Percentiles rank a stretch among this genome's conserved stretches.
Conservation (phyloP, 73 alveolate species). For the Paramecium sexaurelia region DNA sequence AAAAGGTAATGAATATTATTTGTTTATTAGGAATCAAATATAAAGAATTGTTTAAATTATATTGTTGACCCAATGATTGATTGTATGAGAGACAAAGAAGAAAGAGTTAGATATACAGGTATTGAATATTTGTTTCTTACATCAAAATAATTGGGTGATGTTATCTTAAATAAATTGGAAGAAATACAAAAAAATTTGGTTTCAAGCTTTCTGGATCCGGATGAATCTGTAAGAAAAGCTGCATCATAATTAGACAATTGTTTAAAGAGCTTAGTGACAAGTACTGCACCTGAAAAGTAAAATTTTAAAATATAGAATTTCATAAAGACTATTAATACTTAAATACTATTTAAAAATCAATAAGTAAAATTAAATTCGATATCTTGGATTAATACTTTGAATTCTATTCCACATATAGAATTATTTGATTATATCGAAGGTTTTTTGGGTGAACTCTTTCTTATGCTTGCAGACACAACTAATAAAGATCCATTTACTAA, state of each 20-base stretch:
- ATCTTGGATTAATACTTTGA: constrained; percentile 42
- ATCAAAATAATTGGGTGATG: background rate
- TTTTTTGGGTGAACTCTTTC: constrained; percentile 21
- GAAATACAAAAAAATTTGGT: background rate
- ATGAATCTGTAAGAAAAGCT: constrained; percentile 38
- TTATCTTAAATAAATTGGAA: background rate
- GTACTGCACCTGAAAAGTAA: constrained; percentile 44
- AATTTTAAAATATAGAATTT: constrained; percentile 8
- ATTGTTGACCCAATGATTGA: constrained; percentile 24
- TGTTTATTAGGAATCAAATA: background rate
- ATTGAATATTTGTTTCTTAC: constrained; percentile 44
- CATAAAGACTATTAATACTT: background rate
- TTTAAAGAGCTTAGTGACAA: constrained; percentile 46
- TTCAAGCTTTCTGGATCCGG: background rate
- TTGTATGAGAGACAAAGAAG: constrained; percentile 40
- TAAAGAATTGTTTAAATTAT: background rate
- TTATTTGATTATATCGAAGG: constrained; percentile 15
- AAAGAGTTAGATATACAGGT: constrained; percentile 50
- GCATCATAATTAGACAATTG: constrained; percentile 47
- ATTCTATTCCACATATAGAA: constrained; percentile 51
- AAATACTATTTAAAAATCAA: background rate
- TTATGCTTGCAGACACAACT: background rate
- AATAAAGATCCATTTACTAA: constrained; percentile 20
- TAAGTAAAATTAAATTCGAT: constrained; percentile 24
- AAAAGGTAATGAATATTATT: background rate